Percentiles rank a stretch among this genome's conserved stretches.
Evolutionary conservation across 2,329 filamentous ascomycete species (phyloP).

Genomic region (Calonectria hongkongensis): DNA sequence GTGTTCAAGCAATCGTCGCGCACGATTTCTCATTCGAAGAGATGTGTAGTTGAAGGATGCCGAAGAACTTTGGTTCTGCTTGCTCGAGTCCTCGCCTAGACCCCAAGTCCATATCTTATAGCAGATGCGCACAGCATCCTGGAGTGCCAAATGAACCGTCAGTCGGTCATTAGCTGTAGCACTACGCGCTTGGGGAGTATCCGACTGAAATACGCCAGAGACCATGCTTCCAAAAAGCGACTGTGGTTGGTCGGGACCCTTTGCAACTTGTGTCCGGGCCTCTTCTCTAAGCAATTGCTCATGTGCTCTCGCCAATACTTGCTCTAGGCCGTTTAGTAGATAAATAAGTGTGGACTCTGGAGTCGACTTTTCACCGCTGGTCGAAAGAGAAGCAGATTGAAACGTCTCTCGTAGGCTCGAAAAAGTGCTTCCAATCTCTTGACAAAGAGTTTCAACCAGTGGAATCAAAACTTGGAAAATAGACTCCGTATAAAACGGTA

Average conservation of each 20-base stretch:
- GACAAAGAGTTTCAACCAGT: conserved; percentile 91
- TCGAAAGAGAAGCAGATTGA: conserved; percentile 54
- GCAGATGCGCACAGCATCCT: conserved; percentile 94
- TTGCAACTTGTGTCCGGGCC: conserved; percentile 78
- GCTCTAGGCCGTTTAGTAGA: conserved; percentile 94
- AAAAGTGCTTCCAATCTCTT: conserved; percentile 84
- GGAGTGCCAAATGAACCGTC: conserved; percentile 96
- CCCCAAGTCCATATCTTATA: conserved; percentile 98
- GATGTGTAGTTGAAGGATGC: conserved; percentile 95
- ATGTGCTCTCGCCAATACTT: conserved; percentile 90
- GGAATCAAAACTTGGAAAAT: conserved; percentile 95
- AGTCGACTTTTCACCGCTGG: conserved; percentile 52
- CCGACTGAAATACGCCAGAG: conserved; percentile 89
- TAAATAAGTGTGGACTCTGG: conserved; percentile 86
- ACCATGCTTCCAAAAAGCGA: conserved; percentile 97
- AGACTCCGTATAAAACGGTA: conserved; percentile 88
- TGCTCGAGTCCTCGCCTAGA: conserved; percentile 74
- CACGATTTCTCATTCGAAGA: conserved; percentile 91
- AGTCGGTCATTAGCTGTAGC: conserved; percentile 94
- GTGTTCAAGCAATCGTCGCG: conserved; percentile 91
- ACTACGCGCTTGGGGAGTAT: conserved; percentile 84
- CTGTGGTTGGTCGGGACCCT: conserved; percentile 88
- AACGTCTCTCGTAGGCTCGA: conserved; percentile 81
- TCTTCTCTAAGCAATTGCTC: conserved; percentile 88
- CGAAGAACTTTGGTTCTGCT: conserved; percentile 79